phyloP scores from a whole-genome alignment of 1,284 basidiomycete genomes.

The Mycena sp. region DNA sequence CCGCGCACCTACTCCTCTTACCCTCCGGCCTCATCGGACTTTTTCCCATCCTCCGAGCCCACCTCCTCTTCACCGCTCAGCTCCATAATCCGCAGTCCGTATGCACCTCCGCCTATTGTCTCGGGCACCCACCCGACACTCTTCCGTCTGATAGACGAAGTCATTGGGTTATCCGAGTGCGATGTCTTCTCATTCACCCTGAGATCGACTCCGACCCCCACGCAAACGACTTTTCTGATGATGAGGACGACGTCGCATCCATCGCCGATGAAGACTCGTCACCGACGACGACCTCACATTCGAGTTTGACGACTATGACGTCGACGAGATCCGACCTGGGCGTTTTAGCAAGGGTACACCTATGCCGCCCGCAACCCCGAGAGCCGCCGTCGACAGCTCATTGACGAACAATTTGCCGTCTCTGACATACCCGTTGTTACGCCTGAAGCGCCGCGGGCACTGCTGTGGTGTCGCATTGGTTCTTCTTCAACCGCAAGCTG shows the following conservation, averaged over 20 bases:
- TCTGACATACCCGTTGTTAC: slow-evolving; percentile 41
- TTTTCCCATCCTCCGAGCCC: slow-evolving; percentile 77
- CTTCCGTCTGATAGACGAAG: slow-evolving; percentile 89
- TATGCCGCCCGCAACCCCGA: slow-evolving; percentile 48
- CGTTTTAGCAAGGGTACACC: slow-evolving; percentile 45
- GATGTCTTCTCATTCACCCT: slow-evolving; percentile 95
- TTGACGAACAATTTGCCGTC: slow-evolving; percentile 43
- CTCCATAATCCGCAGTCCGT: slow-evolving; percentile 66
- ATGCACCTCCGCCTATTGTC: slow-evolving; percentile 70
- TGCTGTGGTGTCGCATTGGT: slow-evolving; percentile 99
- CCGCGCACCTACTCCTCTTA: slow-evolving; percentile 85
- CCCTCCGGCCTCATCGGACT: slow-evolving; percentile 74
- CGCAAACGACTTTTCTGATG: slow-evolving; percentile 82
- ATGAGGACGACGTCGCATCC: slow-evolving; percentile 73
- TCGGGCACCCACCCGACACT: slow-evolving; percentile 84
- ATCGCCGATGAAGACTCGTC: slow-evolving; percentile 68
- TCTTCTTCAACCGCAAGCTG: slow-evolving; percentile 94
- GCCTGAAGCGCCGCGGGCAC: slow-evolving; percentile 65
- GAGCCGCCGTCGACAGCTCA: slow-evolving; percentile 45
- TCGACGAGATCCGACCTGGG: slow-evolving; percentile 64
- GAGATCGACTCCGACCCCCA: slow-evolving; percentile 97
- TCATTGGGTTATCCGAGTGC: slow-evolving; percentile 91
- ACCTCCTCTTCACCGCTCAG: slow-evolving; percentile 74
- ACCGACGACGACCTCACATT: slow-evolving; percentile 74
- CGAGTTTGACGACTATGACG: slow-evolving; percentile 83